Evolutionary conservation across 352 stramenopile species (phyloP).

Genomic region (Blastocystis sp.): DNA sequence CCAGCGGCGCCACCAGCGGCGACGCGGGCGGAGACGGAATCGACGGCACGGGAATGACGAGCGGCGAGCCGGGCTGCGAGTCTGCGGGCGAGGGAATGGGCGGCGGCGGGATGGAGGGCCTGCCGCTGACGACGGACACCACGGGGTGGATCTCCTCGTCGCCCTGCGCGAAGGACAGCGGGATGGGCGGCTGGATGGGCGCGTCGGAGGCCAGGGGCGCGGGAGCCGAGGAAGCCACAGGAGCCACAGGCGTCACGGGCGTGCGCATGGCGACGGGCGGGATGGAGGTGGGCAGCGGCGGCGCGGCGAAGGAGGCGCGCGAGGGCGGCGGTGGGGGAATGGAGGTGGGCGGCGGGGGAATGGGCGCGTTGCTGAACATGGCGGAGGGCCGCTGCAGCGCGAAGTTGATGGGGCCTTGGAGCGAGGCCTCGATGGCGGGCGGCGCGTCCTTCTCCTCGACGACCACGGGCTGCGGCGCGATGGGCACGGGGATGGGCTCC

Average conservation of each 20-base stretch:
- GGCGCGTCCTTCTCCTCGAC: background rate
- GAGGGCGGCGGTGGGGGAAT: background rate
- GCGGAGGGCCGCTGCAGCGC: too few species aligned
- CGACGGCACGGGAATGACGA: background rate
- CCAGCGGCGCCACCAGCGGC: background rate
- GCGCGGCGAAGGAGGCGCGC: background rate
- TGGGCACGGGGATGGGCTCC: conserved; percentile 6
- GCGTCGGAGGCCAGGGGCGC: background rate
- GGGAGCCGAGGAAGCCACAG: background rate
- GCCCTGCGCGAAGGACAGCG: background rate
- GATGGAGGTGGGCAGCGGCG: background rate
- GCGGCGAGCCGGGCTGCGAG: too few species aligned
- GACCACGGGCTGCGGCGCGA: background rate
- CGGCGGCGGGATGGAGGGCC: background rate
- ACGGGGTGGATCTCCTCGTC: background rate
- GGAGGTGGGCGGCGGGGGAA: background rate
- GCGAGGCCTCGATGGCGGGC: background rate
- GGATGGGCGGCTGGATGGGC: too few species aligned
- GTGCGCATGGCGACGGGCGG: background rate
- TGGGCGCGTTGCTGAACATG: background rate
- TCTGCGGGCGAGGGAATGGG: too few species aligned
- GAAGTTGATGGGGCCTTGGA: background rate
- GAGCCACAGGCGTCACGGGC: background rate
- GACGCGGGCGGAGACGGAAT: background rate
- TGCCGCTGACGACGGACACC: background rate